These are phyloP conservation scores for Boletus speciosus DNA, from an alignment of 768 basidiomycete species.

Conservation along the genomic window DNA sequence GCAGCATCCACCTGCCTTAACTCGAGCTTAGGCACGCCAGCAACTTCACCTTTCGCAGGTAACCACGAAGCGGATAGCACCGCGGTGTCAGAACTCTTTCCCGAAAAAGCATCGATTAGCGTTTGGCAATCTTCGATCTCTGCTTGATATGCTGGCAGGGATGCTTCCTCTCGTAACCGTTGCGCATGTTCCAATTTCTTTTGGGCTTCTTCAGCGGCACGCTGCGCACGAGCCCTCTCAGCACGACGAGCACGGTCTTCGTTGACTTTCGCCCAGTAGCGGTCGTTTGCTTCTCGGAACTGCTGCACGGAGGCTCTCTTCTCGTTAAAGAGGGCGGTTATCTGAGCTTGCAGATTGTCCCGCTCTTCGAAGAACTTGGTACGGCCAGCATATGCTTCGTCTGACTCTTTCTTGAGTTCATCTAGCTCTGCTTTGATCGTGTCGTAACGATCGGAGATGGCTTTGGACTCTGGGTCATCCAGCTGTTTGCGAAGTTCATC, in stretches of 20 bases:
- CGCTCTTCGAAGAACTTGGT: slow-evolving; percentile 86
- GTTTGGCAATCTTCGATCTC: slow-evolving; percentile 97
- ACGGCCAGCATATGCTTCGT: slow-evolving; percentile 79
- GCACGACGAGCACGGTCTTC: slow-evolving; percentile 85
- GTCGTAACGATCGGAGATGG: slow-evolving; percentile 76
- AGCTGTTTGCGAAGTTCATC: slow-evolving; percentile 80
- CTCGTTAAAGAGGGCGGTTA: slow-evolving; percentile 67
- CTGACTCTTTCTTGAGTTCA: slow-evolving; percentile 78
- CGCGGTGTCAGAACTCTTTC: slow-evolving; percentile 50
- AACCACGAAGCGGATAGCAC: slow-evolving; percentile 42
- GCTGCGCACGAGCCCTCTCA: slow-evolving; percentile 72
- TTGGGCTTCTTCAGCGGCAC: slow-evolving; percentile 69
- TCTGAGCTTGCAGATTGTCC: slow-evolving; percentile 61
- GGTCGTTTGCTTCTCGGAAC: slow-evolving; percentile 82
- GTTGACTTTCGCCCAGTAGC: slow-evolving; percentile 76
- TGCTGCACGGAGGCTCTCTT: slow-evolving; percentile 71
- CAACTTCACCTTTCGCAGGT: slow-evolving; percentile 43
- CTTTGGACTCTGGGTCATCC: slow-evolving; percentile 88
- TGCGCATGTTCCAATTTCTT: slow-evolving; percentile 79
- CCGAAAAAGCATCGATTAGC: slow-evolving; percentile 80
- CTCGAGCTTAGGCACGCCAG: slow-evolving; percentile 77
- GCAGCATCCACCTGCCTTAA: slow-evolving; percentile 75
- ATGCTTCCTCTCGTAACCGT: slow-evolving; percentile 86
- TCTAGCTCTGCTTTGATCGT: slow-evolving; percentile 82
- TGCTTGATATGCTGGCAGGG: slow-evolving; percentile 81